phyloP scores from a whole-genome alignment of 192 early-diverging fungal species.

The Lobosporangium transversale region DNA sequence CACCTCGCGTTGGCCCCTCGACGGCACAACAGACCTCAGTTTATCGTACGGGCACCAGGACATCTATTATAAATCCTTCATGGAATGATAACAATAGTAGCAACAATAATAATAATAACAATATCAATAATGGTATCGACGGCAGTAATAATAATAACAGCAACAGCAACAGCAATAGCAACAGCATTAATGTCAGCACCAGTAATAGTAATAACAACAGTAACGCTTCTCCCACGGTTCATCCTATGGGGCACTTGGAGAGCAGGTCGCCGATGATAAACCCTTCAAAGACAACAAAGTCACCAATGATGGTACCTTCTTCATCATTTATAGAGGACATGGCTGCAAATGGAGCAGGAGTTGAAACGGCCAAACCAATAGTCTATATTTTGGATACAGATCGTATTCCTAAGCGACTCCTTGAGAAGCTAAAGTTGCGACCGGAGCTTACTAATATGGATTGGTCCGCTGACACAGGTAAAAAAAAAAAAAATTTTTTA shows the following conservation, averaged over 20 bases:
- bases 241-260: conserved; percentile 1
- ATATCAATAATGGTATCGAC: too few species aligned
- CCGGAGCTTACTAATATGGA: conserved; percentile 33
- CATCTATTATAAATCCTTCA: conserved; percentile 9
- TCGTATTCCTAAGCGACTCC: conserved; percentile 37
- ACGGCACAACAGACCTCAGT: not conserved
- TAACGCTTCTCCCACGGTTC: conserved; percentile 5
- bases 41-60: conserved; percentile 7
- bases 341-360: too few species aligned
- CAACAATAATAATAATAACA: too few species aligned
- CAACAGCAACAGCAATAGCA: too few species aligned
- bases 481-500: too few species aligned
- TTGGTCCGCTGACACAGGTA: conserved; percentile 42
- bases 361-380: not conserved
- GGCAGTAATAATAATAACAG: too few species aligned
- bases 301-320: conserved; percentile 3
- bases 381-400: conserved; percentile 39
- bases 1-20: conserved; percentile 29
- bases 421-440: conserved; percentile 21
- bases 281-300: conserved; percentile 8
- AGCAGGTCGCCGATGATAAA: conserved; percentile 30
- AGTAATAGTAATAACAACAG: too few species aligned
- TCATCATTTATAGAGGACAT: too few species aligned
- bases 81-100: conserved; percentile 13
- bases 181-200: too few species aligned